Conservation (phyloP, 495 filamentous ascomycete genomes). For the Letharia lupina region DNA sequence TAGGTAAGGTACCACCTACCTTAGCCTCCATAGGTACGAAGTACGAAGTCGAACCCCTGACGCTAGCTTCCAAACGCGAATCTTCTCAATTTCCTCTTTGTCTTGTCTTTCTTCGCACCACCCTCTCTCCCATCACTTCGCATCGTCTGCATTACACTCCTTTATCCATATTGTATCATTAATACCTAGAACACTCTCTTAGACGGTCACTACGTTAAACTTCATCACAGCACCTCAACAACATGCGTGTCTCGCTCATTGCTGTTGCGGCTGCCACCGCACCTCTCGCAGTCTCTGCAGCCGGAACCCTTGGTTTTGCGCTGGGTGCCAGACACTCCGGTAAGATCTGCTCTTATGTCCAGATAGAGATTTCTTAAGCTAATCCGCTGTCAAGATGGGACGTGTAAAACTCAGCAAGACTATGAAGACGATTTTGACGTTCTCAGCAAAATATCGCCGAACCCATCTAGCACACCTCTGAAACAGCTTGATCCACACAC, state of each 20-base stretch:
- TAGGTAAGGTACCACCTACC: too few species aligned
- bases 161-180: conserved; percentile 10
- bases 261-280: conserved; percentile 36
- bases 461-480: not conserved
- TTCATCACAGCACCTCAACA: conserved; percentile 4
- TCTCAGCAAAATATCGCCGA: conserved; percentile 35
- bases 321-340: conserved; percentile 40
- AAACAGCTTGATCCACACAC: conserved; percentile 1
- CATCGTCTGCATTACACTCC: not conserved
- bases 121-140: not conserved
- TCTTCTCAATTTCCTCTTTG: not conserved
- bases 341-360: conserved; percentile 3
- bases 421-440: conserved; percentile 63
- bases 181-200: conserved; percentile 10
- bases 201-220: conserved; percentile 9
- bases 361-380: not conserved
- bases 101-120: conserved; percentile 4
- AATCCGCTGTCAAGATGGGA: conserved; percentile 34
- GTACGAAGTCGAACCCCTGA: not conserved
- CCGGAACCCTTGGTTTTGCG: conserved; percentile 43
- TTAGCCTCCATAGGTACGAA: too few species aligned
- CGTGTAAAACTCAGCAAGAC: conserved; percentile 56
- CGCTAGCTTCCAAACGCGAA: not conserved
- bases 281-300: conserved; percentile 36
- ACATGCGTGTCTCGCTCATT: conserved; percentile 41